Base-by-base conservation (phyloP, 148 eudicot species). In the Polygonum maritimum region DNA sequence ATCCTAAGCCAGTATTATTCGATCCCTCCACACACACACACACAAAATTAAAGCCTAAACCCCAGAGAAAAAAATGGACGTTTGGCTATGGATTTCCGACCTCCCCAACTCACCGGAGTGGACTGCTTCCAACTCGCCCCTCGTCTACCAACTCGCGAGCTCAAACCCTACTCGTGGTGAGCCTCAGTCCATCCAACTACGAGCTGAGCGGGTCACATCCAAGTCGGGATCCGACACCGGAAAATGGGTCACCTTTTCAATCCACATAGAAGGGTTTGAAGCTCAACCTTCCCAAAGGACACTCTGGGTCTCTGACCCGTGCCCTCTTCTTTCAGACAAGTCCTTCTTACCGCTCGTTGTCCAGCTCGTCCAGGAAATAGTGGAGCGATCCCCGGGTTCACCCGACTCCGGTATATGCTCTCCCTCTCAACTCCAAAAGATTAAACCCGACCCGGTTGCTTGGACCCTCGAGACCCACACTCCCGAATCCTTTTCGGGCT, bases 61-160 rank as follows among this genome's bases (percentile, higher is more conserved):
- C 47, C 40, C 40, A 69, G 16, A 26, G 49, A 1, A 40, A 15
- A 13, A 44, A 22, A 91, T 90, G 96, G 97, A 94, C 77, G 72
- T 85, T 48, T 95, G 98, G 98, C 78, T 87, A 60, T 92, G 98
- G 97, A 95, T 95, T 79, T 88, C 80, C 76, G 96, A 90, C 19
- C 87, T 95, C 47, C 84, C 88, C 18, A 75, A 72, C 82, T 88
- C 96, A 5, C 76, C 78, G 3, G 87, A 89, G 77, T 87, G 90
- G 92, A 51, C 12, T 51, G 58, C 75, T 63, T 84, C 92, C n/a
- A 81, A 82, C 80, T 74, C 92, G 3, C 81, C 77, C 10, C 84
- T 88, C 36, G 6, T 75, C 54, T 89, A 84, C 78, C 79, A 80
- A 35, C 87, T 94, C 41, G 87, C 92, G 0, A 75, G 69, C 65